Base-by-base conservation (phyloP, 2,329 filamentous ascomycete species). In the Arthrocladium fulminans region DNA sequence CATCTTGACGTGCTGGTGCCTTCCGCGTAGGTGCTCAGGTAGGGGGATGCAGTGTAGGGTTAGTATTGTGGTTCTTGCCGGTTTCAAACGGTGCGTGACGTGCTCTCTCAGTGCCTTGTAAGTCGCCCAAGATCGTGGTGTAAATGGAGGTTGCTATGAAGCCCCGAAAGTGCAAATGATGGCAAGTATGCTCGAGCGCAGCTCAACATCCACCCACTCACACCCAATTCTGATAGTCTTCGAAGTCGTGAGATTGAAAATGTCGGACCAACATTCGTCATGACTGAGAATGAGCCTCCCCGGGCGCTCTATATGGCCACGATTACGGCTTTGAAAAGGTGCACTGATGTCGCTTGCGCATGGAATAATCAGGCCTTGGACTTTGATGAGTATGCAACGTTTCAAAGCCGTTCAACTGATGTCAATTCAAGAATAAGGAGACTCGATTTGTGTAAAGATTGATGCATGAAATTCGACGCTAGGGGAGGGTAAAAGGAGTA, bases 1-100 rank as follows among this genome's bases (percentile, higher is more conserved):
- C 56, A 58, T 58, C 29, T 29, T 51, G 44, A 15, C 12, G 38
- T n/a, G 10, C 17, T 9, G 27, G 32, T 43, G 42, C 12, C 3
- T 12, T 22, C 5, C 17, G 17, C 6, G 5, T 6, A 35, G 17
- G 6, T 8, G 32, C 5, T 35, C 27, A n/a, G 13, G n/a, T 35
- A 35, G 5, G 6, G 5, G 10, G 17, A 5, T n/a, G 32, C 17
- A 15, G 32, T 5, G 6, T 35, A 35, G 7, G 17, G 6, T 5
- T 35, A 13, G 13, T n/a, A 9, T 8, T n/a, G 32, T 8, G 5
- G 32, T 7, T 8, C 32, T 15, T 15, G n/a, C 10, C 6, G 7
- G 6, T 5, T 35, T 35, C 17, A 6, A 35, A 35, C 6, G 32
- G n/a, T n/a, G n/a, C n/a, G n/a, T n/a, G n/a, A n/a, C n/a, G n/a